Percentiles rank a stretch among this genome's conserved stretches.
Evolutionary conservation across 345 rosid genomes (phyloP).

Genomic region (Moricandia arvensis): DNA sequence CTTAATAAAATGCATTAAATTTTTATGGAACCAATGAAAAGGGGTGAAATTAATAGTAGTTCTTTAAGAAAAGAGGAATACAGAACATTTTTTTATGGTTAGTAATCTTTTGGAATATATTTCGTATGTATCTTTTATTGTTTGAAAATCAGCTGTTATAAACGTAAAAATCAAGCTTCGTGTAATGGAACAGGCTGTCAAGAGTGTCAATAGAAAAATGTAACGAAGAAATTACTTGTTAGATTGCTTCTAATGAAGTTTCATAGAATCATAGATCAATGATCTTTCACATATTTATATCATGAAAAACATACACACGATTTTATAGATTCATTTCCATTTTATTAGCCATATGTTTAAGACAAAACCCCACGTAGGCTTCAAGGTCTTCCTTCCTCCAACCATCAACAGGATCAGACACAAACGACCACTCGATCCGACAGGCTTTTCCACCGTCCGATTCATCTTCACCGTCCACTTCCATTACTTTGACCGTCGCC

Average conservation of each 20-base stretch:
- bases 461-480: conserved; percentile 24
- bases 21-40: background rate
- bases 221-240: background rate
- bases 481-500: conserved; percentile 46
- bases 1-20: background rate
- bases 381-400: conserved; percentile 48
- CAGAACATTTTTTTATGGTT: conserved; percentile 14
- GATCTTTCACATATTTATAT: background rate
- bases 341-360: conserved; percentile 49
- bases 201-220: background rate
- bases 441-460: conserved; percentile 39
- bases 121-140: background rate
- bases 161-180: background rate
- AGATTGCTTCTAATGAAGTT: background rate
- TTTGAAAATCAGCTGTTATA: background rate
- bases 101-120: background rate
- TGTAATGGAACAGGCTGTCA: background rate
- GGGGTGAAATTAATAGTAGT: too few species aligned
- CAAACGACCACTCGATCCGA: conserved; percentile 64
- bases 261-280: background rate
- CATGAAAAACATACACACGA: background rate
- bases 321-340: conserved; percentile 41
- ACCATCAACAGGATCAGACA: conserved; percentile 58
- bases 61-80: background rate
- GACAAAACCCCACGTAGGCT: conserved; percentile 34